Base-by-base conservation (phyloP, 2,329 filamentous ascomycete genomes). In the Clathrospora elynae region DNA sequence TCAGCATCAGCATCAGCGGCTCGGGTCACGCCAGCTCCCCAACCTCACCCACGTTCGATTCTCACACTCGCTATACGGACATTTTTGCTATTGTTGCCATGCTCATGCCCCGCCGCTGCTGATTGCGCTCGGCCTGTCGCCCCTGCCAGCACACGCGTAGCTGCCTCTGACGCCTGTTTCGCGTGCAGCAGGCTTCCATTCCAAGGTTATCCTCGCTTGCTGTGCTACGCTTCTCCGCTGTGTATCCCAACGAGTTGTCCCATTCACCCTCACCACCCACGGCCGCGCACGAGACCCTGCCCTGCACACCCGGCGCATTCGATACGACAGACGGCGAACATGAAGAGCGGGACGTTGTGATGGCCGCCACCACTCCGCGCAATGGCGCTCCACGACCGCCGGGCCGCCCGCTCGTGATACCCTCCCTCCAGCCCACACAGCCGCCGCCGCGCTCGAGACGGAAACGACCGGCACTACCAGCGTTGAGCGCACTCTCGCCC, bases 371-470 rank as follows among this genome's bases (percentile, higher is more conserved):
- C 33, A 57, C 35, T 44, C 55, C 32, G 57, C 54, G 53, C 50
- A 46, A 50, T 42, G 46, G 51, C 57, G 53, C 53, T 33, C 46
- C 22, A 31, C 22, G 35, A 49, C 39, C 42, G 19, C 53, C 31
- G 13, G 36, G 35, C 25, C 14, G 49, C 36, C 55, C 39, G 32
- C 52, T 46, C 48, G 52, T 58, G 13, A 45, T 64, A 12, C 64
- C 63, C 29, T 51, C 59, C 9, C 43, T 63, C 24, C 54, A 65
- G 36, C 62, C 58, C 35, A 53, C 59, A 53, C 63, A 46, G 36
- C 57, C 57, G 32, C 64, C 60, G n/a, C 66, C 64, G 20, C 61
- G 55, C 31, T 48, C 62, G 17, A 52, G 64, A 46, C 66, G 59
- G 58, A 62, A 58, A 56, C 41, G 18, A 30, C 18, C 33, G 11